Percentiles rank a stretch among this genome's conserved stretches.
phyloP scores from a whole-genome alignment of 257 asterid genomes.

The Solanum sitiens region DNA sequence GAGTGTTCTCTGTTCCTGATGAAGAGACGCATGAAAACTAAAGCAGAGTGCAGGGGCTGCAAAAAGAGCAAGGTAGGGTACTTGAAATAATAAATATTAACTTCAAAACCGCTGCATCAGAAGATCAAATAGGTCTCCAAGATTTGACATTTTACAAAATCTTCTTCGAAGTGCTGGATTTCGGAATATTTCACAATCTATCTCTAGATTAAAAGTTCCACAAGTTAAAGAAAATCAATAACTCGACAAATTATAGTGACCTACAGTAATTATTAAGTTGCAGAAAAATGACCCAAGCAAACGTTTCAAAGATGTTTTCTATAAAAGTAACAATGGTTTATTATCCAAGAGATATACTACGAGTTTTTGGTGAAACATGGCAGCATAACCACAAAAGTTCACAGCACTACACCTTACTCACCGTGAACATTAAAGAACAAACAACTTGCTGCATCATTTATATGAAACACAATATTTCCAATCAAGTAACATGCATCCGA shows the following conservation, averaged over 20 bases:
- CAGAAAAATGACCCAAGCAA: neutral
- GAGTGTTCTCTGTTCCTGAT: neutral
- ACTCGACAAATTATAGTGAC: neutral
- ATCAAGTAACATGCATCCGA: neutral
- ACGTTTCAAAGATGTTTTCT: neutral
- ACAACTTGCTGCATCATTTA: neutral
- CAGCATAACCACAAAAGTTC: neutral
- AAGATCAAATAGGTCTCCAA: neutral
- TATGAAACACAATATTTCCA: neutral
- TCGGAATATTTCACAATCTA: neutral
- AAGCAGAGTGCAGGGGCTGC: neutral
- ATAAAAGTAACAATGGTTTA: neutral
- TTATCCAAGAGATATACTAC: neutral
- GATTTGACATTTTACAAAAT: neutral
- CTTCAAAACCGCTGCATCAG: neutral
- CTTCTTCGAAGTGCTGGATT: neutral
- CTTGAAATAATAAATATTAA: neutral
- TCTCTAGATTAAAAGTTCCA: neutral
- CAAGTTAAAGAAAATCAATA: neutral
- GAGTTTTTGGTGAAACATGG: neutral
- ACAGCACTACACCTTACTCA: neutral
- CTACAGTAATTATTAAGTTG: neutral
- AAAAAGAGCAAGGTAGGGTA: neutral
- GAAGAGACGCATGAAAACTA: neutral
- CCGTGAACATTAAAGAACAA: neutral